Percentiles rank a stretch among this genome's conserved stretches.
phyloP scores from a whole-genome alignment of 2,329 filamentous ascomycete genomes.

The Sporothrix mexicana region DNA sequence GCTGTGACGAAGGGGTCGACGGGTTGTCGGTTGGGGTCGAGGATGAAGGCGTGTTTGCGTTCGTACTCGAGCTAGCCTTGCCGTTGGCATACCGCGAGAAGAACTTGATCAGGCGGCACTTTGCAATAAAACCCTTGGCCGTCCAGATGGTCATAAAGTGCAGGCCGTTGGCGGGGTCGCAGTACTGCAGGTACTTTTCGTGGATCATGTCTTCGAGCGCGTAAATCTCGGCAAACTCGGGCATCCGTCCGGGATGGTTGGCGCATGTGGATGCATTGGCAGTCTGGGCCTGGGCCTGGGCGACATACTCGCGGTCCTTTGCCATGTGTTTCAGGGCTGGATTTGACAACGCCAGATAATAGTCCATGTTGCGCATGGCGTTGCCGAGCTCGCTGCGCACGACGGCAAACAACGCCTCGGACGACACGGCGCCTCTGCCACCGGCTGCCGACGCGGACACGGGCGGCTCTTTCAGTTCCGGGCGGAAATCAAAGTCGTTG shows the following conservation, averaged over 20 bases:
- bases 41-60: constrained; percentile 34
- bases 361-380: constrained; percentile 45
- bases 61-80: neutral
- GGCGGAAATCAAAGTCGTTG: constrained; percentile 54
- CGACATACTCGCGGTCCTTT: constrained; percentile 13
- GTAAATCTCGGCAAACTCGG: constrained; percentile 43
- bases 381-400: constrained; percentile 51
- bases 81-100: constrained; percentile 2
- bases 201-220: constrained; percentile 51
- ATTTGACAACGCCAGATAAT: constrained; percentile 47
- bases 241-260: constrained; percentile 5
- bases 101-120: constrained; percentile 56
- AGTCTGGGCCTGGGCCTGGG: neutral
- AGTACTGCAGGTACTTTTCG: constrained; percentile 52
- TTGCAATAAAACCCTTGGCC: constrained; percentile 53
- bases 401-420: constrained; percentile 52
- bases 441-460: neutral
- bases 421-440: constrained; percentile 38
- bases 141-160: constrained; percentile 52
- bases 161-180: constrained; percentile 48
- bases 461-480: constrained; percentile 41
- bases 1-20: neutral
- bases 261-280: neutral
- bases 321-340: constrained; percentile 44
- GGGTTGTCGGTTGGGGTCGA: constrained; percentile 27